Conservation (phyloP, 2,329 filamentous ascomycete genomes). For the Aspergillus quadricinctus region DNA sequence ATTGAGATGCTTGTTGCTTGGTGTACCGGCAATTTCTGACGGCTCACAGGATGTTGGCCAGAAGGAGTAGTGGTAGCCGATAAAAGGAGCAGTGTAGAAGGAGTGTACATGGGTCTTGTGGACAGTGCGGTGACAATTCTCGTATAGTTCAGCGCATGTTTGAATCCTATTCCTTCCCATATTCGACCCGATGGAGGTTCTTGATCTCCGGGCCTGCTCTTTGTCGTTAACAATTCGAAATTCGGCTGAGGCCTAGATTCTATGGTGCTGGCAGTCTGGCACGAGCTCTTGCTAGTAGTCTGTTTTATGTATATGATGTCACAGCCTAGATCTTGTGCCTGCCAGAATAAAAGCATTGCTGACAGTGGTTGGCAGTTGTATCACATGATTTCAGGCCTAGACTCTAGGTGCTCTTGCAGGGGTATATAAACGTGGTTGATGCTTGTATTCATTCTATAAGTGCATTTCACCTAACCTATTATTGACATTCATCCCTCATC, state of each 20-base stretch:
- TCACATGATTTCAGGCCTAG: background rate
- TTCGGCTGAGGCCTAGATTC: slow-evolving; percentile 6
- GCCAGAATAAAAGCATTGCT: background rate
- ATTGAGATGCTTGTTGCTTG: slow-evolving; percentile 20
- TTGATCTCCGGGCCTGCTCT: slow-evolving; percentile 14
- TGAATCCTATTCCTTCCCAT: slow-evolving; percentile 15
- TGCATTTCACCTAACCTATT: background rate
- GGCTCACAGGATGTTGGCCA: slow-evolving; percentile 13
- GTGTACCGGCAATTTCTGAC: slow-evolving; percentile 13
- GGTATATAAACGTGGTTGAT: background rate
- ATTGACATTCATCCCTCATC: background rate
- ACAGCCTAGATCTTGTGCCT: background rate
- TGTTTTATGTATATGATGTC: background rate
- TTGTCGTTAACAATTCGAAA: slow-evolving; percentile 4
- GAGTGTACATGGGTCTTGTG: slow-evolving; percentile 19
- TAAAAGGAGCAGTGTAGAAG: slow-evolving; percentile 12
- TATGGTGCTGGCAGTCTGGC: slow-evolving; percentile 1
- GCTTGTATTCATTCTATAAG: background rate
- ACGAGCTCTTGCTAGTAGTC: background rate
- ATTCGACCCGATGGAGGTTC: slow-evolving; percentile 14
- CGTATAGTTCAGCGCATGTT: slow-evolving; percentile 23
- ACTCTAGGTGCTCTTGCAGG: background rate
- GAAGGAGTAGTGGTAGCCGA: slow-evolving; percentile 4
- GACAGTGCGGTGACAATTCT: slow-evolving; percentile 18
- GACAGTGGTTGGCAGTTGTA: background rate